phyloP scores from a whole-genome alignment of 1,284 basidiomycete genomes.

The Heterobasidion occidentale region DNA sequence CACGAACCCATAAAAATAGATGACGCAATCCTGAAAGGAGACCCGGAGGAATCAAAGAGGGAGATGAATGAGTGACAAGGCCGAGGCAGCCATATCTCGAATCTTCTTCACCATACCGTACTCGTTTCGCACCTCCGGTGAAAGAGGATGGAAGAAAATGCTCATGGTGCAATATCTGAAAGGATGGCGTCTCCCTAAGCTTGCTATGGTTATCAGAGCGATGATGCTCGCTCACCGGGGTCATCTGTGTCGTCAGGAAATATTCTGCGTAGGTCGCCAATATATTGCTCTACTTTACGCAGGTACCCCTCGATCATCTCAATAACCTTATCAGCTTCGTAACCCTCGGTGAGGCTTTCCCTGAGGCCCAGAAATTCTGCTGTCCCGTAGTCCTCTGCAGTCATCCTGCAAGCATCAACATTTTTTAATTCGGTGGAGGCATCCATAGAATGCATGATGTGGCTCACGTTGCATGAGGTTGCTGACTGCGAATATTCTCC shows the following conservation, averaged over 20 bases:
- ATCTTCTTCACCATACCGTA: no score
- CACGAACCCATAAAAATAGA: no score
- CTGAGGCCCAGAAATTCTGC: neutral
- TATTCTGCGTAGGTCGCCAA: neutral
- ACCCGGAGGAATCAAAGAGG: no score
- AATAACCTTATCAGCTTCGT: neutral
- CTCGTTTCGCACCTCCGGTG: no score
- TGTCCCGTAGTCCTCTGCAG: neutral
- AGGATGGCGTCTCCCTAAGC: neutral
- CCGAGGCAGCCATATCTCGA: no score
- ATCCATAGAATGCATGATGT: neutral
- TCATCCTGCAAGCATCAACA: no score
- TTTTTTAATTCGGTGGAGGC: neutral
- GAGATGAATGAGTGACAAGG: no score
- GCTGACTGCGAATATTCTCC: neutral
- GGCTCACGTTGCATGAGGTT: no score
- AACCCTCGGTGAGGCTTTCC: neutral
- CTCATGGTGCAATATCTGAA: no score
- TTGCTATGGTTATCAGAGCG: neutral
- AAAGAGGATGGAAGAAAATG: no score
- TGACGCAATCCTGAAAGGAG: no score
- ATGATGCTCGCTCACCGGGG: neutral
- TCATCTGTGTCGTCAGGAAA: neutral
- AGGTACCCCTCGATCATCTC: neutral
- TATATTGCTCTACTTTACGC: neutral